These are phyloP conservation scores for Vaucheria bursata DNA, from an alignment of 352 stramenopile species.

Conservation along the genomic window DNA sequence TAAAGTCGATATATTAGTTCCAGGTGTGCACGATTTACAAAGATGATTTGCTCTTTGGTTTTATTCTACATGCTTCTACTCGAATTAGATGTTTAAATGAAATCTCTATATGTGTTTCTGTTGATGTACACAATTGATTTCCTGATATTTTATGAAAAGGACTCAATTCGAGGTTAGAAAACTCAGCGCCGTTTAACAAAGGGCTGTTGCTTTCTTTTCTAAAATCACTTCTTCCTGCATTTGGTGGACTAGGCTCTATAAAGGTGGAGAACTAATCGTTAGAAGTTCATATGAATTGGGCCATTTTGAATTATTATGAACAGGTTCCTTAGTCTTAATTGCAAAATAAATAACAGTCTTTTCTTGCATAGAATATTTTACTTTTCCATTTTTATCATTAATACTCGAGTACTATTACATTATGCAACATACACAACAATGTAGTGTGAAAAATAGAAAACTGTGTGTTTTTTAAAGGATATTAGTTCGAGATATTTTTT, in stretches of 20 bases:
- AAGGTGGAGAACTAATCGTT: no score
- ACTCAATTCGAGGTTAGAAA: slow-evolving; percentile 8
- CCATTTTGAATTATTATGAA: no score
- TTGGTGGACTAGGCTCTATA: background rate
- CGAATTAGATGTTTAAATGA: no score
- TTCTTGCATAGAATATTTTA: background rate
- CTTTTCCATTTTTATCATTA: background rate
- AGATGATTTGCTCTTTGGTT: no score
- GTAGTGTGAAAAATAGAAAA: background rate
- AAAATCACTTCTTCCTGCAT: background rate
- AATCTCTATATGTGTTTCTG: no score
- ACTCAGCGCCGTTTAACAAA: background rate
- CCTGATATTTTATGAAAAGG: no score
- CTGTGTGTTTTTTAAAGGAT: background rate
- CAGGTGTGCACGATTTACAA: no score
- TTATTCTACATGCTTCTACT: no score
- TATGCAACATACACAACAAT: background rate
- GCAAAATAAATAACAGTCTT: background rate
- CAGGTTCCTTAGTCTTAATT: no score
- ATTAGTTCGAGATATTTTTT: background rate
- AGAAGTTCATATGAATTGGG: no score
- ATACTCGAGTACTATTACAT: background rate
- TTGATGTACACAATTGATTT: no score
- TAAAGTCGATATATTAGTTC: background rate
- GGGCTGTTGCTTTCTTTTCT: slow-evolving; percentile 9